phyloP scores from a whole-genome alignment of 2,329 filamentous ascomycete species.

The Hypoxylon sp. region DNA sequence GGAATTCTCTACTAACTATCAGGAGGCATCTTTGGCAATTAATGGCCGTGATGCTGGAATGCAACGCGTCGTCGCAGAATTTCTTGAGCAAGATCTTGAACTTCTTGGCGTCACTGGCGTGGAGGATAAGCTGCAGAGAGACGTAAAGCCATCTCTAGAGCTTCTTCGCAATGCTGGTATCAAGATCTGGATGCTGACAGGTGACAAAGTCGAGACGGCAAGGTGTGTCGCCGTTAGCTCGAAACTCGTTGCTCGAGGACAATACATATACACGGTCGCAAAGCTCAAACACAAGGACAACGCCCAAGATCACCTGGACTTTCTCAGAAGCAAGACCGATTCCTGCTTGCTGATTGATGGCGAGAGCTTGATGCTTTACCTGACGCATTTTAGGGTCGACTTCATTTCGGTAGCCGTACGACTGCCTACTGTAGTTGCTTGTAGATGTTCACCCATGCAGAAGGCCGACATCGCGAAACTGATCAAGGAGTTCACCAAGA shows the following conservation, averaged over 20 bases:
- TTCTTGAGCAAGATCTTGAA: constrained; percentile 90
- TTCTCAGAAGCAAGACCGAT: constrained; percentile 89
- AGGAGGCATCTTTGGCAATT: constrained; percentile 85
- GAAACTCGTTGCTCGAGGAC: constrained; percentile 91
- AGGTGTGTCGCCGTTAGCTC: constrained; percentile 96
- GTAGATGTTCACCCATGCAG: constrained; percentile 95
- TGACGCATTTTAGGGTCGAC: constrained; percentile 83
- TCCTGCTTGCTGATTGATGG: constrained; percentile 93
- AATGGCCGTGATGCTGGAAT: constrained; percentile 85
- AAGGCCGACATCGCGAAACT: constrained; percentile 94
- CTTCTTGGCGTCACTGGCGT: constrained; percentile 97
- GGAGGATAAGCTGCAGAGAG: constrained; percentile 94
- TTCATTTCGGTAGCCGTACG: constrained; percentile 92
- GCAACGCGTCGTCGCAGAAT: constrained; percentile 82
- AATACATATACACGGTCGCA: constrained; percentile 94
- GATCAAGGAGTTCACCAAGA: constrained; percentile 92
- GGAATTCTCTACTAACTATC: constrained; percentile 81
- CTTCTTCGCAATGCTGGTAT: constrained; percentile 96
- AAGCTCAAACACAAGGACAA: constrained; percentile 87
- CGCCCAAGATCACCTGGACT: constrained; percentile 89
- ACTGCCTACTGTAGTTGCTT: constrained; percentile 93
- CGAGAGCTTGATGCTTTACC: constrained; percentile 86
- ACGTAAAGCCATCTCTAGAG: constrained; percentile 96
- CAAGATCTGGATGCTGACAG: constrained; percentile 99
- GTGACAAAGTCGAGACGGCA: constrained; percentile 98